These are phyloP conservation scores for Waltiozyma solani DNA, from an alignment of 1,139 yeast species.

Conservation along the genomic window DNA sequence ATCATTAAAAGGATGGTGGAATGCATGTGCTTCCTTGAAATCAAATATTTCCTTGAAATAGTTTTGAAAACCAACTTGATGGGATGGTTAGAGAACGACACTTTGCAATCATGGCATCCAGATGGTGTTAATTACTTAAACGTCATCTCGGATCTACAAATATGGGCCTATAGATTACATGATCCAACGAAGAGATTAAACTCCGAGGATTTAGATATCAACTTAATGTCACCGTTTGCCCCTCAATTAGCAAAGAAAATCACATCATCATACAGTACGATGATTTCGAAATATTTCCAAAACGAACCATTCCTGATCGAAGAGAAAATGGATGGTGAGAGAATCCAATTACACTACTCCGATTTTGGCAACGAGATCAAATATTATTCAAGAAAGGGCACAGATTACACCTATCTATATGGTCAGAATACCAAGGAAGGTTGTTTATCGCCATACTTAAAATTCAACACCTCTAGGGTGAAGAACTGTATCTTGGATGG, in stretches of 20 bases:
- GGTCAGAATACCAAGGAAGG: slow-evolving; percentile 51
- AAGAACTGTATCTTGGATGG: slow-evolving; percentile 62
- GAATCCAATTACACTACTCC: slow-evolving; percentile 62
- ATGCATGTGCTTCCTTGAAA: slow-evolving; percentile 51
- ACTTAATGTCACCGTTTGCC: slow-evolving; percentile 45
- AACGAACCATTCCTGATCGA: slow-evolving; percentile 56
- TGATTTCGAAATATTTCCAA: slow-evolving; percentile 31
- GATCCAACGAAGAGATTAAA: slow-evolving; percentile 38
- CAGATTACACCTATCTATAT: slow-evolving; percentile 65
- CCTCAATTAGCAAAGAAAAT: slow-evolving; percentile 64
- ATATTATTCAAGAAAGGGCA: slow-evolving; percentile 55
- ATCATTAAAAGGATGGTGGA: slow-evolving; percentile 41
- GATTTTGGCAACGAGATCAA: slow-evolving; percentile 33
- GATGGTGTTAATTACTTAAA: slow-evolving; percentile 60
- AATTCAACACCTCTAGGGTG: slow-evolving; percentile 32
- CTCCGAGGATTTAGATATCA: slow-evolving; percentile 35
- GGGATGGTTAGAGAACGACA: slow-evolving; percentile 44
- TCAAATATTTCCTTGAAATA: slow-evolving; percentile 62
- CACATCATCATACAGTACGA: slow-evolving; percentile 34
- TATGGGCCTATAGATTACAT: slow-evolving; percentile 48
- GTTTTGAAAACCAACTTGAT: slow-evolving; percentile 50
- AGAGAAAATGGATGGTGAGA: slow-evolving; percentile 91
- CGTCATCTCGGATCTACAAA: slow-evolving; percentile 56
- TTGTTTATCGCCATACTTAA: slow-evolving; percentile 47
- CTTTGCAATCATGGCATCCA: slow-evolving; percentile 69